Evolutionary conservation across 371 early-diverging fungal species (phyloP).

Genomic region (Blakeslea trispora): DNA sequence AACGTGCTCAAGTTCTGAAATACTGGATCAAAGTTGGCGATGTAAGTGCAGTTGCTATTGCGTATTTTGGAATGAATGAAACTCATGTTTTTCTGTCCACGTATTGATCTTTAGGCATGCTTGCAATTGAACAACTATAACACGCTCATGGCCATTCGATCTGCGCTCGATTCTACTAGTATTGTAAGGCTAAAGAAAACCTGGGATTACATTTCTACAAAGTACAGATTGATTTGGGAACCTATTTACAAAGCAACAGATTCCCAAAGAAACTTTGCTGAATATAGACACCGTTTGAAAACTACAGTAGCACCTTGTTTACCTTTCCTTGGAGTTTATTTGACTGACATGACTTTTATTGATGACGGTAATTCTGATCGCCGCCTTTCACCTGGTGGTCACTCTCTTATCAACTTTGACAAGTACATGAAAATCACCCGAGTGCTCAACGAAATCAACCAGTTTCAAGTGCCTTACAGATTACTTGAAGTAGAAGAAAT

Average conservation of each 20-base stretch:
- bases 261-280: conserved; percentile 72
- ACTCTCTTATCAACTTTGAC: conserved; percentile 77
- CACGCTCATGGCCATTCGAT: conserved; percentile 77
- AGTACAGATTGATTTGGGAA: conserved; percentile 54
- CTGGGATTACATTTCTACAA: conserved; percentile 66
- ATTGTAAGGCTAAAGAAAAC: conserved; percentile 73
- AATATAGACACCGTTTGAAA: conserved; percentile 70
- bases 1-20: conserved; percentile 67
- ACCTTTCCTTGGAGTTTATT: conserved; percentile 84
- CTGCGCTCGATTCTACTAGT: conserved; percentile 76
- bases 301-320: conserved; percentile 70
- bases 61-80: background rate
- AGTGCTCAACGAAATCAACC: conserved; percentile 74
- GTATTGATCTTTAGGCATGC: conserved; percentile 41
- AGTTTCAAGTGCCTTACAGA: conserved; percentile 78
- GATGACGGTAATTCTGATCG: conserved; percentile 53
- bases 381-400: conserved; percentile 37
- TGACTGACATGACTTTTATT: conserved; percentile 88
- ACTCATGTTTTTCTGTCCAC: background rate
- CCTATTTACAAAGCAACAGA: conserved; percentile 66
- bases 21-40: conserved; percentile 70
- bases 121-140: conserved; percentile 78
- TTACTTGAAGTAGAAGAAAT: conserved; percentile 60
- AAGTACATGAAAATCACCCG: conserved; percentile 70
- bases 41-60: conserved; percentile 28